Percentiles rank a stretch among this genome's conserved stretches.
These are phyloP conservation scores for Sutorius australiensis DNA, from an alignment of 768 basidiomycete genomes.

Conservation along the genomic window DNA sequence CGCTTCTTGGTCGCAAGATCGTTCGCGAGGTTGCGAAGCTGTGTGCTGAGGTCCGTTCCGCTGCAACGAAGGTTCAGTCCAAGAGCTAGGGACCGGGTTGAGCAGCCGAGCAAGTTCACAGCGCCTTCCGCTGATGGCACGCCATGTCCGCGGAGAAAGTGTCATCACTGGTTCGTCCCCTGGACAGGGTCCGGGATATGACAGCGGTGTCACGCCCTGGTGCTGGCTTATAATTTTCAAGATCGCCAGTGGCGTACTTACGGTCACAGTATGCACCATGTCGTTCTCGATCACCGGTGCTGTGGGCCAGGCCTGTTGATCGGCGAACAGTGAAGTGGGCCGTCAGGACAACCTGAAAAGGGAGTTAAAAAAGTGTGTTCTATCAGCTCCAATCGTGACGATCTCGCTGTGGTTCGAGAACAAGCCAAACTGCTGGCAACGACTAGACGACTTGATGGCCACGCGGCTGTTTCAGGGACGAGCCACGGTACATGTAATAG, in stretches of 20 bases:
- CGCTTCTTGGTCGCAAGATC: conserved; percentile 8
- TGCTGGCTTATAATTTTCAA: neutral
- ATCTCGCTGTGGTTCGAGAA: conserved; percentile 21
- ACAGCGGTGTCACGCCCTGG: conserved; percentile 1
- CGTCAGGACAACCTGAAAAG: conserved; percentile 7
- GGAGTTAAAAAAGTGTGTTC: conserved; percentile 11
- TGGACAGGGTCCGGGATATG: conserved; percentile 12
- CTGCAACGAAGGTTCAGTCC: conserved; percentile 22
- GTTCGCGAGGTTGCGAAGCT: conserved; percentile 14
- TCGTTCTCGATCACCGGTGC: conserved; percentile 5
- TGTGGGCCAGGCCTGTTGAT: conserved; percentile 12
- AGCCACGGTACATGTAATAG: conserved; percentile 6
- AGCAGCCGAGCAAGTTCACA: conserved; percentile 16
- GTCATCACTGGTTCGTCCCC: conserved; percentile 2
- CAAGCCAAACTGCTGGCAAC: conserved; percentile 8
- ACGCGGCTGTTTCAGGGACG: conserved; percentile 31
- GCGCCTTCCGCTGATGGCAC: conserved; percentile 4
- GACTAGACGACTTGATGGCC: neutral
- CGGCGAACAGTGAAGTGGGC: conserved; percentile 16
- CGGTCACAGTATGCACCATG: neutral
- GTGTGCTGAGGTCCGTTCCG: conserved; percentile 9
- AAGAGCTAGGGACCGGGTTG: conserved; percentile 6
- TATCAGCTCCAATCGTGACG: conserved; percentile 23
- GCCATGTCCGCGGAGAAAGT: conserved; percentile 28
- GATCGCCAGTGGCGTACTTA: conserved; percentile 3